A percentile compares a stretch with the other conserved stretches of the same genome.
Conservation (phyloP, 2,329 filamentous ascomycete species). For the Chaetothyriales sp. region DNA sequence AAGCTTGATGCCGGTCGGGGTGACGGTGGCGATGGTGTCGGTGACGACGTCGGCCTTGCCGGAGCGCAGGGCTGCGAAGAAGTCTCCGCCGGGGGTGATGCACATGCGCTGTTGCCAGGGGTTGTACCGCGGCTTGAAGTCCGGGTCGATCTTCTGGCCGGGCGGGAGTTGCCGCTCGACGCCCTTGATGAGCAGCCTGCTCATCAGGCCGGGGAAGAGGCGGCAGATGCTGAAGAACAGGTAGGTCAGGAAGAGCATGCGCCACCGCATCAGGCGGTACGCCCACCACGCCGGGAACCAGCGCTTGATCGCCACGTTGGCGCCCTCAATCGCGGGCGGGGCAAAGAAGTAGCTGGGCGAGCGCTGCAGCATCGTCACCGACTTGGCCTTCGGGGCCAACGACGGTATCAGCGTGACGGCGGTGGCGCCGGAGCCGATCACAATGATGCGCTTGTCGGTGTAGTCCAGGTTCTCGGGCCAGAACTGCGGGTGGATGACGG, state of each 20-base stretch:
- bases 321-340: conserved; percentile 8
- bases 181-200: conserved; percentile 8
- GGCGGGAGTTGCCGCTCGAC: conserved; percentile 12
- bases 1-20: conserved; percentile 34
- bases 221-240: conserved; percentile 16
- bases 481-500: conserved; percentile 55
- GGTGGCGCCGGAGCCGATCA: conserved; percentile 67
- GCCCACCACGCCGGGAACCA: conserved; percentile 10
- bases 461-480: conserved; percentile 59
- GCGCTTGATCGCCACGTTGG: conserved; percentile 10
- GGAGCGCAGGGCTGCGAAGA: conserved; percentile 37
- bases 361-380: conserved; percentile 67
- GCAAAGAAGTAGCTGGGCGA: conserved; percentile 54
- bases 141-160: conserved; percentile 38
- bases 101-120: conserved; percentile 66
- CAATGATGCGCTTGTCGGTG: conserved; percentile 49
- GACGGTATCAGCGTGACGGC: conserved; percentile 61
- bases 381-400: conserved; percentile 47
- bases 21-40: conserved; percentile 38
- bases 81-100: conserved; percentile 39
- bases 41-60: conserved; percentile 42
- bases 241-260: conserved; percentile 10
- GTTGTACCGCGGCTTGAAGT: conserved; percentile 41
- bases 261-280: conserved; percentile 10
- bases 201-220: conserved; percentile 10